Evolutionary conservation across 306 rosid genomes (phyloP).

Genomic region (Prosopis cineraria): DNA sequence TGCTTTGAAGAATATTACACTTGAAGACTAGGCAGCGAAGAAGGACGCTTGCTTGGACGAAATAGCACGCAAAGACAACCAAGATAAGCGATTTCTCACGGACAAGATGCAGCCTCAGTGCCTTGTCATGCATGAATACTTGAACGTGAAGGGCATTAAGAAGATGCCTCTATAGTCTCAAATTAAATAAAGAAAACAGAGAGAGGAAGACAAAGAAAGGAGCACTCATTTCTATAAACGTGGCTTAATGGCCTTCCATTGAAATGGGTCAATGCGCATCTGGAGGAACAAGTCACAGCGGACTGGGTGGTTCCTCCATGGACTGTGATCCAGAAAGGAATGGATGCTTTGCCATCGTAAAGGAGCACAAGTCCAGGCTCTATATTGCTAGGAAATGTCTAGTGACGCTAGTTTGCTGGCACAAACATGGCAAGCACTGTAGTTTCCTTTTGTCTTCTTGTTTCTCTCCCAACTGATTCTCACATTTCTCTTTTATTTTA

Average conservation of each 20-base stretch:
- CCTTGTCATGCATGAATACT: not conserved
- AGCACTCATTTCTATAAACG: not conserved
- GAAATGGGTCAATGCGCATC: conserved; percentile 47
- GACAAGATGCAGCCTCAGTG: not conserved
- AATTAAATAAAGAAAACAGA: not conserved
- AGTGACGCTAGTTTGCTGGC: conserved; percentile 29
- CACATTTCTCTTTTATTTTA: not conserved
- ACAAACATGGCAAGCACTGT: conserved; percentile 32
- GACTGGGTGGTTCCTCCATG: conserved; percentile 16
- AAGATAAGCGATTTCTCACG: conserved; percentile 12
- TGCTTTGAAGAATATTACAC: not conserved
- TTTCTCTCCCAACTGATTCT: not conserved
- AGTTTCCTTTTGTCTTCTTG: not conserved
- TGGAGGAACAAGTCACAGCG: conserved; percentile 23
- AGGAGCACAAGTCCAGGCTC: conserved; percentile 48
- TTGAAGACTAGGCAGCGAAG: conserved; percentile 3
- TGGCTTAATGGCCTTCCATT: not conserved
- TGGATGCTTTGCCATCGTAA: conserved; percentile 35
- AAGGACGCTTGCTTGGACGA: conserved; percentile 9
- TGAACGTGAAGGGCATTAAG: not conserved
- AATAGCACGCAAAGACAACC: not conserved
- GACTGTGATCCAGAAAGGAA: conserved; percentile 2
- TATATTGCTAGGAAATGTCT: conserved; percentile 49
- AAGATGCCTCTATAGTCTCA: not conserved
- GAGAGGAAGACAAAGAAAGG: not conserved